Base-by-base conservation (phyloP, 208 protist genomes). In the Phytomonas francai region DNA sequence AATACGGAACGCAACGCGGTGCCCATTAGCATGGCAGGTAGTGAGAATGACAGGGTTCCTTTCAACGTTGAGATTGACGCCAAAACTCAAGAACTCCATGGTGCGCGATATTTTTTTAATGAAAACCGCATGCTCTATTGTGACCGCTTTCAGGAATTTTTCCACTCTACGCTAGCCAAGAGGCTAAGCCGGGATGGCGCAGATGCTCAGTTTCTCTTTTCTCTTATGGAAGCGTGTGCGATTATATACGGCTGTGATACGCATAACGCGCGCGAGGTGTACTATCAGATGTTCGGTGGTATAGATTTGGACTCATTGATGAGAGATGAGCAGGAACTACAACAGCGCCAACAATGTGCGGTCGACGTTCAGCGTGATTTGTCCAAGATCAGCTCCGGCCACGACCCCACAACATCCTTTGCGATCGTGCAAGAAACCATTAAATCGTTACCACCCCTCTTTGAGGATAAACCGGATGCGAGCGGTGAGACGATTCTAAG, bases 201-300 rank as follows among this genome's bases (percentile, higher is more conserved):
- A 29, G 78, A 90, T 58, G 54, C 29, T 8, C 85, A 91, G 57
- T 68, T 77, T 58, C 82, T 89, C 68, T 94, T 94, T 68, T 94
- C 89, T 28, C 67, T 95, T 19, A 92, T 92, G 89, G 86, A 95
- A 76, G 89, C 86, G 36, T 93, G 89, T 73, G 89, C 89, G 6
- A 70, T 95, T 39, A 69, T 95, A 68, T 79, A 91, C 73, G 89
- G 89, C 19, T 95, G 89, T 65, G 81, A 87, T 45, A 89, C 83
- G 42, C 25, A 30, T 1, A 75, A 67, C 9, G 86, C 85, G 3
- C 78, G 78, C 25, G 86, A 95, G 70, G 70, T 80, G 42, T 91
- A 91, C 75, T 88, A 81, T 62, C 74, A 67, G 32, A 67, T 72
- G 63, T 95, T 95, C 68, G 73, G 89, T 22, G 32, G 71, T 14